Evolutionary conservation across 257 asterid species (phyloP).

Genomic region (Plantago elongata): DNA sequence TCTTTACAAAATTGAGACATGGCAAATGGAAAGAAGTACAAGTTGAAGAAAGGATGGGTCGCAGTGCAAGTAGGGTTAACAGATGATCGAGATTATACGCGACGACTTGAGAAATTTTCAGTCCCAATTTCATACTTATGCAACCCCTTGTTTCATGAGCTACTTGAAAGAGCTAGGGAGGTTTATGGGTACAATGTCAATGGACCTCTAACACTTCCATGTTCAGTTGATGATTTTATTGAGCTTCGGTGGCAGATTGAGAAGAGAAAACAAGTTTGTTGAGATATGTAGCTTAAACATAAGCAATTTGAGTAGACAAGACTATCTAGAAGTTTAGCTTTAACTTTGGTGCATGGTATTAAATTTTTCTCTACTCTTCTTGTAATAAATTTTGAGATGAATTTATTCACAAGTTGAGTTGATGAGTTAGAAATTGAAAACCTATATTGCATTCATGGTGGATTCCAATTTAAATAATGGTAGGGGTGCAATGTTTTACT

Average conservation of each 20-base stretch:
- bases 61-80: constrained; percentile 38
- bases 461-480: no score
- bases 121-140: constrained; percentile 24
- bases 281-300: no score
- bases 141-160: constrained; percentile 16
- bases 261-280: no score
- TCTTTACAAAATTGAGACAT: background rate
- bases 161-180: constrained; percentile 21
- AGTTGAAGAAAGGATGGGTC: constrained; percentile 32
- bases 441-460: no score
- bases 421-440: no score
- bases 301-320: no score
- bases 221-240: constrained; percentile 24
- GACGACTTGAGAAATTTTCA: constrained; percentile 6
- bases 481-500: no score
- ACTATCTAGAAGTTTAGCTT: no score
- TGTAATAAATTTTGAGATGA: no score
- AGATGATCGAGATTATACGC: constrained; percentile 15
- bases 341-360: no score
- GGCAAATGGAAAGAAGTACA: constrained; percentile 19
- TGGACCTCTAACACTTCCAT: constrained; percentile 25
- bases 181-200: constrained; percentile 20
- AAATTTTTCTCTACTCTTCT: no score
- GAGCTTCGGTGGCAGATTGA: constrained; percentile 21
- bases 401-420: no score